Evolutionary conservation across 805 yeast genomes (phyloP), one percentile per base, ranked within the genome.

Genomic region (Teunomyces aglyptinius): DNA sequence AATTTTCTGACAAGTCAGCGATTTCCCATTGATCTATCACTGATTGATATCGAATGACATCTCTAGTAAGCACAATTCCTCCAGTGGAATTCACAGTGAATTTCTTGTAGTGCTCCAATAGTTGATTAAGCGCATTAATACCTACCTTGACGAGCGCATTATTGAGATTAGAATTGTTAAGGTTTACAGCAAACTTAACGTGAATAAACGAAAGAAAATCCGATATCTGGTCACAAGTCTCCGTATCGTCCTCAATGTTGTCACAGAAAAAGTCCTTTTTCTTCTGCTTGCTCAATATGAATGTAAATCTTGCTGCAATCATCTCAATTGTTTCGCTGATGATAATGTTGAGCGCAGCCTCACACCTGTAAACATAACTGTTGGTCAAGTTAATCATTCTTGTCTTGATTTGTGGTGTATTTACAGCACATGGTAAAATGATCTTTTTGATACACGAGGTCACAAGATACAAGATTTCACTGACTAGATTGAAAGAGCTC

Each of bases 51-150:
- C 86, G 79, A 32, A 86, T 85, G 6, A 87, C 82, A 65, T 91
- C 97, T 56, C 85, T 86, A 0, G 96, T 87, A 11, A 89, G 77
- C 11, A 86, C 80, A 49, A 85, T 75, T 26, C 96, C 96, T 44
- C 97, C 98, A 5, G 83, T 80, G 1, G 89, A 82, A 55, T 81
- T 86, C 52, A 91, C 88, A 34, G 80, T 81, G 60, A 81, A 87
- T 57, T 83, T 86, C 49, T 83, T 82, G 62, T 85, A 84, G 60
- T 91, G 97, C 22, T 75, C 78, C 54, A 89, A 69, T 40, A 92
- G 67, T 38, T 80, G 71, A 22, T 74, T 73, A 54, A 85, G 75
- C 33, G 86, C 70, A 19, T 74, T 75, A 45, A 73, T 62, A 2
- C 95, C 94, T 7, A 86, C 67, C 43, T 77, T 80, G 7, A 66